Evolutionary conservation across 2,329 filamentous ascomycete species (phyloP).

Genomic region (Cytospora piceicola): DNA sequence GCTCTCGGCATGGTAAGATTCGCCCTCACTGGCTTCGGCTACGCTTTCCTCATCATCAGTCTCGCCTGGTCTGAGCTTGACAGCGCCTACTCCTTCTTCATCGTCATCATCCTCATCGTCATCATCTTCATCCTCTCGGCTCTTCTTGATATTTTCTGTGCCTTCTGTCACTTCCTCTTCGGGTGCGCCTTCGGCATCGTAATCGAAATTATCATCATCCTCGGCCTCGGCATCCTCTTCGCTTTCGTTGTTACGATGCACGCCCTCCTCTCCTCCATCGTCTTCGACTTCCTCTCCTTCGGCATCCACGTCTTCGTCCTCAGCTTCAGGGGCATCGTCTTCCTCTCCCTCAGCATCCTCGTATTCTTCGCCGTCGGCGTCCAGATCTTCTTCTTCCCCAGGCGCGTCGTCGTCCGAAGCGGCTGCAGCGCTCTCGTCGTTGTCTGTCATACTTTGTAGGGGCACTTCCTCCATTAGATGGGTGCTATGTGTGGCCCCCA

Average conservation of each 20-base stretch:
- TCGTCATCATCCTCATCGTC: slow-evolving; percentile 47
- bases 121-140: slow-evolving; percentile 31
- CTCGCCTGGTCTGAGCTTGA: slow-evolving; percentile 59
- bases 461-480: slow-evolving; percentile 62
- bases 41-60: slow-evolving; percentile 50
- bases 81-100: slow-evolving; percentile 60
- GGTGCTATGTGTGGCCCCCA: slow-evolving; percentile 47
- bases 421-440: slow-evolving; percentile 49
- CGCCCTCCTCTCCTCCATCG: slow-evolving; percentile 44
- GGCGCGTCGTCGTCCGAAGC: slow-evolving; percentile 43
- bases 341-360: slow-evolving; percentile 42
- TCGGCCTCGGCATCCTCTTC: slow-evolving; percentile 32
- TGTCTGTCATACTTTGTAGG: slow-evolving; percentile 58
- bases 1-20: slow-evolving; percentile 45
- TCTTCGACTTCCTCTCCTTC: slow-evolving; percentile 43
- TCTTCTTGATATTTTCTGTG: slow-evolving; percentile 30
- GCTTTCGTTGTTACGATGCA: slow-evolving; percentile 31
- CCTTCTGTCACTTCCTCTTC: slow-evolving; percentile 33
- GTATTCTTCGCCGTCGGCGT: slow-evolving; percentile 40
- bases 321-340: slow-evolving; percentile 39
- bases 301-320: slow-evolving; percentile 36
- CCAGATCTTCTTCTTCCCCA: slow-evolving; percentile 37
- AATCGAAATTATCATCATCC: slow-evolving; percentile 37
- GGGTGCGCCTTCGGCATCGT: slow-evolving; percentile 38
- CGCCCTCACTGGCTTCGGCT: slow-evolving; percentile 40